Base-by-base conservation (phyloP, 139 green algal genomes). In the Trebouxia sp. region DNA sequence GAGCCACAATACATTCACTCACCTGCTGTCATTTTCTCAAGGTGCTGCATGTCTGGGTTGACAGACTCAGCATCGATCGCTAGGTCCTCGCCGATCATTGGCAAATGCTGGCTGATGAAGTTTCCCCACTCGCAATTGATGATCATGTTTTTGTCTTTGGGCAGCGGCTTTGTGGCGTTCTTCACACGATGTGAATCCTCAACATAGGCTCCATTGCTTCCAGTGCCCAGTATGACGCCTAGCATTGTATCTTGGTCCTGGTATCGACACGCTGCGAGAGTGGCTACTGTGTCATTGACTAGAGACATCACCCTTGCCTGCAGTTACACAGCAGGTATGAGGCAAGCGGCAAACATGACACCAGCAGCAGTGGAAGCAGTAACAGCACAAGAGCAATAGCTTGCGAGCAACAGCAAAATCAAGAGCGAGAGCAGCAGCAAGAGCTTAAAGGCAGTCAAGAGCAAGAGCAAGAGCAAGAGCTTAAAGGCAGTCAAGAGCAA, bases 91-190 rank as follows among this genome's bases (percentile, higher is more conserved):
- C 86, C 41, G 30, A 87, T 82, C n/a, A 75, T 58, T 0, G 90
- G 92, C 80, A 84, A 26, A 30, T 42, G 41, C 93, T 78, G 20
- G 17, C 53, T 85, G 20, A 79, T 62, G 50, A 96, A 96, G 65
- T 92, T 90, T 10, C 90, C 92, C 95, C 94, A 98, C 85, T 98
- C 95, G 35, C 78, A 92, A 85, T 95, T 95, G 72, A 95, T 82
- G 11, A 92, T 85, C 85, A 90, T 92, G 15, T 62, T 42, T 10
- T 72, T 28, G 76, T 76, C 26, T 24, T 75, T 11, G 14, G 80
- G 53, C 12, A 88, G 84, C 67, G 83, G 86, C 55, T 51, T 38
- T 17, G 15, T 35, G n/a, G 62, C 62, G 24, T 72, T 72, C 6
- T 72, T 32, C 32, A 88, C 82, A 7, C 39, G 50, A 17, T 82